Evolutionary conservation across 2,329 filamentous ascomycete genomes (phyloP).

Genomic region (Pyrenochaeta sp.): DNA sequence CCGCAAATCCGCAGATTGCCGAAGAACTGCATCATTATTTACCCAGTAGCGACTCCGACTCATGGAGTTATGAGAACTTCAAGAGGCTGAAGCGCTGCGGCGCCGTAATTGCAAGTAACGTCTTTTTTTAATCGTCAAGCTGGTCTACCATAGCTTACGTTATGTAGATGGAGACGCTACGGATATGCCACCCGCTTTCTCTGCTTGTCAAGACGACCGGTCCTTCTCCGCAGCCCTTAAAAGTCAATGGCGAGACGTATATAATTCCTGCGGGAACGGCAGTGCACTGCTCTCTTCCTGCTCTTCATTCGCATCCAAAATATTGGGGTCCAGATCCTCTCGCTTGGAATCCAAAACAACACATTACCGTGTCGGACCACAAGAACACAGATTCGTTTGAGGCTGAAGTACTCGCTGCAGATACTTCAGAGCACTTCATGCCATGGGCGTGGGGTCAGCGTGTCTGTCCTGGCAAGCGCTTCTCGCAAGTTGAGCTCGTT

Average conservation of each 20-base stretch:
- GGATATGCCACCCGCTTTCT: slow-evolving; percentile 12
- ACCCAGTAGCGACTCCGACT: slow-evolving; percentile 7
- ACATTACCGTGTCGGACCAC: background rate
- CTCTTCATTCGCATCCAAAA: background rate
- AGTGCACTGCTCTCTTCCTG: background rate
- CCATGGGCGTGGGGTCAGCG: slow-evolving; percentile 43
- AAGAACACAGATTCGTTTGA: background rate
- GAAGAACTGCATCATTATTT: slow-evolving; percentile 50
- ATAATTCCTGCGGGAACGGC: too few species aligned
- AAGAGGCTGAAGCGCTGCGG: slow-evolving; percentile 9
- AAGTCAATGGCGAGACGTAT: slow-evolving; percentile 11
- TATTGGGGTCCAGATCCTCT: slow-evolving; percentile 3
- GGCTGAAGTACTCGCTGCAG: background rate
- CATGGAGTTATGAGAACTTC: slow-evolving; percentile 16
- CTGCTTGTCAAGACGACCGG: slow-evolving; percentile 12
- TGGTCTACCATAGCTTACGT: background rate
- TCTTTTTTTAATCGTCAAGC: too few species aligned
- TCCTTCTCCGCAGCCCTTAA: slow-evolving; percentile 3
- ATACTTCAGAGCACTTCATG: slow-evolving; percentile 13
- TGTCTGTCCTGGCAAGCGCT: slow-evolving; percentile 45
- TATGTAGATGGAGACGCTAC: slow-evolving; percentile 24
- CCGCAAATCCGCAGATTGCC: slow-evolving; percentile 54
- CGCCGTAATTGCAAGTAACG: background rate
- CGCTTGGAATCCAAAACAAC: slow-evolving; percentile 1
- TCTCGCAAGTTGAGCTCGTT: slow-evolving; percentile 51